Percentiles rank a stretch among this genome's conserved stretches.
Evolutionary conservation across 23 red algal species (phyloP).

Genomic region (Cyanidium caldarium): DNA sequence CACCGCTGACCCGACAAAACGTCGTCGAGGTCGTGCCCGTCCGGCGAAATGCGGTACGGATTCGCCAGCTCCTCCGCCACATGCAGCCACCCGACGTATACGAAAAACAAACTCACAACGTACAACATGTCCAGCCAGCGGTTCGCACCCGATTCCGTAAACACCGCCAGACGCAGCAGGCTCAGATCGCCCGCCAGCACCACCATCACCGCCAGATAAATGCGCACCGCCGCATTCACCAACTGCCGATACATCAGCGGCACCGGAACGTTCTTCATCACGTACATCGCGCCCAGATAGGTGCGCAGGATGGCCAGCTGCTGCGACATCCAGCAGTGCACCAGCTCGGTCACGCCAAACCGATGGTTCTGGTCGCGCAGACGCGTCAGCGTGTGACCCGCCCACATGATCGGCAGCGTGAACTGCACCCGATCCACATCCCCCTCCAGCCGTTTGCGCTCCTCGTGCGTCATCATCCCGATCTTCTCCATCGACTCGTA

Average conservation of each 20-base stretch:
- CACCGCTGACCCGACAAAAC: not conserved
- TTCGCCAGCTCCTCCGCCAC: constrained; percentile 4
- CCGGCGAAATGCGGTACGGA: not conserved
- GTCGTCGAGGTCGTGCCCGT: not conserved
- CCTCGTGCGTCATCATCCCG: not conserved
- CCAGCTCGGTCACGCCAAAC: not conserved
- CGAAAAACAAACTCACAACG: not conserved
- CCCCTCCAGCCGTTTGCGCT: not conserved
- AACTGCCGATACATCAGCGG: constrained; percentile 8
- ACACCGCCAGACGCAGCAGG: not conserved
- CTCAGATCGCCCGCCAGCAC: not conserved
- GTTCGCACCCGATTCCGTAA: not conserved
- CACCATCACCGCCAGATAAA: not conserved
- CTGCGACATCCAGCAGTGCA: not conserved
- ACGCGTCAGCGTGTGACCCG: not conserved
- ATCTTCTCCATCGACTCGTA: not conserved
- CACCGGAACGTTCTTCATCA: not conserved
- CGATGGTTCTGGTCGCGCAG: constrained; percentile 5
- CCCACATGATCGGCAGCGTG: constrained; percentile 5
- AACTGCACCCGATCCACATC: not conserved
- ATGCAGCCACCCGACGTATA: not conserved
- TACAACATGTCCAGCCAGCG: not conserved
- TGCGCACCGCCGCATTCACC: constrained; percentile 4
- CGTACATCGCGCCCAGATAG: not conserved
- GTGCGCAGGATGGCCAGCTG: not conserved